These are phyloP conservation scores for Chlamydomonas reinhardtii DNA, from an alignment of 163 green algal genomes.

Conservation along the genomic window DNA sequence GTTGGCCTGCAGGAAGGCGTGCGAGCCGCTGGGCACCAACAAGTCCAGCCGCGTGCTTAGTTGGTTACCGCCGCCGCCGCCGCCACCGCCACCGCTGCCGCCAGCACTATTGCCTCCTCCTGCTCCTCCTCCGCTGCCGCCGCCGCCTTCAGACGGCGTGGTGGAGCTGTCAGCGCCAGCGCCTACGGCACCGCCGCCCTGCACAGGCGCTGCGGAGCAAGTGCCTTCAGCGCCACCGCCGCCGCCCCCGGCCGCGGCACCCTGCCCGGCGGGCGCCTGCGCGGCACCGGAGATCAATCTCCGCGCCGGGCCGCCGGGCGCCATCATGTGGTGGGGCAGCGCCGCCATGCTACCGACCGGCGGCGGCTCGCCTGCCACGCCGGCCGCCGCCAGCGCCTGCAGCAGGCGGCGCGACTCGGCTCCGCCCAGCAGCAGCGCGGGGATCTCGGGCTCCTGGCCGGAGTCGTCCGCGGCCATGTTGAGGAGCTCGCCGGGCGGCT, in stretches of 20 bases:
- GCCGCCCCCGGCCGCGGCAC: background rate
- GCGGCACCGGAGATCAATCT: background rate
- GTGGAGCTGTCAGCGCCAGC: background rate
- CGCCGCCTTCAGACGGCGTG: background rate
- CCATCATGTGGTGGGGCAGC: background rate
- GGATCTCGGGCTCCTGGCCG: constrained; percentile 25
- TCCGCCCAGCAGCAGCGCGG: constrained; percentile 46
- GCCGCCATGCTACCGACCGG: background rate
- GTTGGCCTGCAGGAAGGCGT: constrained; percentile 59
- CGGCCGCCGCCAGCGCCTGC: background rate
- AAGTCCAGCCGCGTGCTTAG: constrained; percentile 61
- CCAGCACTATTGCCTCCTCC: no score
- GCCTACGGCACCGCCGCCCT: background rate
- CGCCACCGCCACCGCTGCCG: background rate
- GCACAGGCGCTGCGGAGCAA: background rate
- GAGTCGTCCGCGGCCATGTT: constrained; percentile 54
- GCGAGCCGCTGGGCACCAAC: constrained; percentile 55
- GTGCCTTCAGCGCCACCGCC: background rate
- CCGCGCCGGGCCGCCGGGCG: background rate
- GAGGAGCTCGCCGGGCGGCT: constrained; percentile 43
- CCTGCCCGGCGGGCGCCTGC: background rate
- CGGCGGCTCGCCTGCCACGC: background rate
- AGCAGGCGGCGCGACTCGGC: constrained; percentile 37
- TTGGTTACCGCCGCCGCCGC: background rate
- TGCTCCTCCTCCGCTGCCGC: no score